Percentiles rank a stretch among this genome's conserved stretches.
Conservation (phyloP, 257 asterid genomes). For the Solanum arcanum region DNA sequence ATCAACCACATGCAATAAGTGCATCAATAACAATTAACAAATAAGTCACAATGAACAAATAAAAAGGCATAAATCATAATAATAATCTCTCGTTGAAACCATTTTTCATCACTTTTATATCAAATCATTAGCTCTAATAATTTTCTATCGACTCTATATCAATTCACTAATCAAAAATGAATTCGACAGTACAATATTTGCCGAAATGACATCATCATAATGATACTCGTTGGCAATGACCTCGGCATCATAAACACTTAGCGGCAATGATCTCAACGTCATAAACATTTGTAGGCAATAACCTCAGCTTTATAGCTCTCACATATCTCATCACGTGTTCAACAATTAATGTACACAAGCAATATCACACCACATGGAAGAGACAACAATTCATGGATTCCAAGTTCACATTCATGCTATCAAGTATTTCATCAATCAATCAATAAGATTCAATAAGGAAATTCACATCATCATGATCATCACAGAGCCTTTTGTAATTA, state of each 20-base stretch:
- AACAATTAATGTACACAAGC: neutral
- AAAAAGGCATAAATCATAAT: too few relatives aligned
- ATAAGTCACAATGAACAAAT: neutral
- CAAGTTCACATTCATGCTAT: neutral
- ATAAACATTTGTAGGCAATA: neutral
- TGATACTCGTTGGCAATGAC: neutral
- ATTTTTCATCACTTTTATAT: too few relatives aligned
- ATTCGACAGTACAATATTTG: neutral
- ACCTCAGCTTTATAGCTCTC: neutral
- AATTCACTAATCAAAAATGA: too few relatives aligned
- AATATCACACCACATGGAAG: neutral
- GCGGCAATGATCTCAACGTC: neutral
- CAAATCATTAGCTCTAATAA: neutral
- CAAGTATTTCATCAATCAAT: neutral
- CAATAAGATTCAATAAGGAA: neutral
- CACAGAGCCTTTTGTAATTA: neutral
- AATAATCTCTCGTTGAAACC: neutral
- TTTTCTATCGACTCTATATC: neutral
- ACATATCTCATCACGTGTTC: neutral
- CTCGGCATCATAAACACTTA: too few relatives aligned
- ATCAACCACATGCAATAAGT: neutral
- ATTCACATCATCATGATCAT: neutral
- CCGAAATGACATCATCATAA: rapidly evolving
- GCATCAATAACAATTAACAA: neutral
- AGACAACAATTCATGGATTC: too few relatives aligned